A percentile compares a stretch with the other conserved stretches of the same genome.
These are phyloP conservation scores for Arthrobotrys musiformis DNA, from an alignment of 2,329 filamentous ascomycete genomes.

Conservation along the genomic window DNA sequence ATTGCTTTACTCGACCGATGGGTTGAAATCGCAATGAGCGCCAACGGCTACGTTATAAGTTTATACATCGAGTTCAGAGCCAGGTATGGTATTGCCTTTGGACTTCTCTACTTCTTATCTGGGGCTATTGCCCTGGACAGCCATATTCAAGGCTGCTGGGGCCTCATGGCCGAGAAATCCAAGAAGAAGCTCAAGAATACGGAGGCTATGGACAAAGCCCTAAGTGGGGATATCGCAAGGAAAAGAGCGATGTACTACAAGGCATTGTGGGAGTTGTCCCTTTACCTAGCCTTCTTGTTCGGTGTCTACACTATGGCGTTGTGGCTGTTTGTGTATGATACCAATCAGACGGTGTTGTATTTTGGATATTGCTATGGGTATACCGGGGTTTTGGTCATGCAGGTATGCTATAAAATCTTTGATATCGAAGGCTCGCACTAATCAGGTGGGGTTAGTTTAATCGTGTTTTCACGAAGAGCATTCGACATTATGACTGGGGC, in stretches of 20 bases:
- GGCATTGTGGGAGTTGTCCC: conserved; percentile 60
- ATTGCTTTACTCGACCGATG: conserved; percentile 64
- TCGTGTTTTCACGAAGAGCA: conserved; percentile 63
- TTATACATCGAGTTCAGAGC: conserved; percentile 61
- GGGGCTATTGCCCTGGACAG: conserved; percentile 63
- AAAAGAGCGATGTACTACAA: conserved; percentile 57
- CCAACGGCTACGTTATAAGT: conserved; percentile 58
- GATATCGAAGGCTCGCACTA: not conserved
- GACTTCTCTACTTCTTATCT: conserved; percentile 63
- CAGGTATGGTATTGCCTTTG: conserved; percentile 63
- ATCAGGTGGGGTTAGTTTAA: conserved; percentile 60
- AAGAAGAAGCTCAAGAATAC: conserved; percentile 60
- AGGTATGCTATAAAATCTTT: conserved; percentile 47
- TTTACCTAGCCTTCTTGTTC: conserved; percentile 61
- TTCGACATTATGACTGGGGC: conserved; percentile 61
- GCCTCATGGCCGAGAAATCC: conserved; percentile 61
- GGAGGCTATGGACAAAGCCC: conserved; percentile 32
- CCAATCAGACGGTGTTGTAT: conserved; percentile 61
- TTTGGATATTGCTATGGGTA: conserved; percentile 62
- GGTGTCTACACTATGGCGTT: conserved; percentile 61
- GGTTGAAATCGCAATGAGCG: conserved; percentile 62
- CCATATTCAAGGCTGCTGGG: conserved; percentile 63
- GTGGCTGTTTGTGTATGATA: conserved; percentile 62
- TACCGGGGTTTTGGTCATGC: conserved; percentile 62
- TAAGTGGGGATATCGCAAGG: conserved; percentile 36